phyloP scores from a whole-genome alignment of 2,329 filamentous ascomycete genomes.

The Ramularia endophylla region DNA sequence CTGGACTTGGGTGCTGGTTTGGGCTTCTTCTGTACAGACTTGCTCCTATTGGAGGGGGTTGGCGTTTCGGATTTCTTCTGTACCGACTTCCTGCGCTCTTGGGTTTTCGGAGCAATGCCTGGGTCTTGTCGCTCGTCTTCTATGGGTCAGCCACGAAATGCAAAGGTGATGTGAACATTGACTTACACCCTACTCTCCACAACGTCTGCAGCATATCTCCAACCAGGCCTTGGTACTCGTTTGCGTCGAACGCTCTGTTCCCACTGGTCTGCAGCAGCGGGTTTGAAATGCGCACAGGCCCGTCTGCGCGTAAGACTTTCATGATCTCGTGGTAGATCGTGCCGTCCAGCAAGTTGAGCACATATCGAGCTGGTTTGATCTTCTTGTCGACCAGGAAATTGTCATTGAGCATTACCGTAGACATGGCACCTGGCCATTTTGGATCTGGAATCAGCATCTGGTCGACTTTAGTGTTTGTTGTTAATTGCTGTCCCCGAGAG shows the following conservation, averaged over 20 bases:
- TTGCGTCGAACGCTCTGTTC: neutral
- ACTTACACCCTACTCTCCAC: neutral
- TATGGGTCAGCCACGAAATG: too few relatives aligned
- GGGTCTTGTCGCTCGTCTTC: too few relatives aligned
- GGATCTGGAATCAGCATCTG: neutral
- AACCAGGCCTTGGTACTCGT: neutral
- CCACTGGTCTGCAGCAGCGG: neutral
- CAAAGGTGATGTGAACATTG: too few relatives aligned
- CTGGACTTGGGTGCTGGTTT: too few relatives aligned
- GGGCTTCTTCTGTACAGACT: too few relatives aligned
- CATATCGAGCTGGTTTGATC: neutral
- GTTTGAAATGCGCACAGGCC: neutral
- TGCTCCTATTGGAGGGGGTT: too few relatives aligned
- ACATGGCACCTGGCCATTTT: neutral
- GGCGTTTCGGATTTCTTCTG: too few relatives aligned
- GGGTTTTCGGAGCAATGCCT: too few relatives aligned
- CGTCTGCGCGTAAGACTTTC: neutral
- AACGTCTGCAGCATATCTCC: neutral
- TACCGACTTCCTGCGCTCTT: too few relatives aligned
- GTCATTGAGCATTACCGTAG: neutral
- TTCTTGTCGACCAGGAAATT: neutral
- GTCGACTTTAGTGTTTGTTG: neutral
- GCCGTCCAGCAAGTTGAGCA: neutral
- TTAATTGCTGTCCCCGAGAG: neutral
- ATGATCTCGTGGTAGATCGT: neutral